phyloP scores from a whole-genome alignment of 2,329 filamentous ascomycete species.

The Diaporthe ampelina region DNA sequence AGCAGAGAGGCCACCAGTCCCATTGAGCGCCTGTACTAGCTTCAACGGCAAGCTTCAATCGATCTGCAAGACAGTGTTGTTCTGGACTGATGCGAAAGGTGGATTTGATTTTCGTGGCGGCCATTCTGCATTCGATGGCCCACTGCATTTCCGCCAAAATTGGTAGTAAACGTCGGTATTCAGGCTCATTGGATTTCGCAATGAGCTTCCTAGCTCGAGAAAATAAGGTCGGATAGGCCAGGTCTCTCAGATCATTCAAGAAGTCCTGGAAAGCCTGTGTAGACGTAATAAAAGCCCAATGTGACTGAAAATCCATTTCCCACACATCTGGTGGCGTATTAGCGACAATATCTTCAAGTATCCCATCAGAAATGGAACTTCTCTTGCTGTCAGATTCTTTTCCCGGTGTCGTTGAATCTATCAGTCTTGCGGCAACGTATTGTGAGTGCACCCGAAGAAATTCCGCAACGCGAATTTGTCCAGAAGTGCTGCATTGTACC shows the following conservation, averaged over 20 bases:
- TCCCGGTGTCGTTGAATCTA: not conserved
- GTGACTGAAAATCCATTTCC: not conserved
- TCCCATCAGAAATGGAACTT: not conserved
- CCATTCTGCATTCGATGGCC: not conserved
- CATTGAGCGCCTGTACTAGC: not conserved
- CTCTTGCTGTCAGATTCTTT: not conserved
- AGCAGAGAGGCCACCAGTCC: conserved; percentile 5
- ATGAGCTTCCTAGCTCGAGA: conserved; percentile 2
- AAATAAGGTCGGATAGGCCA: not conserved
- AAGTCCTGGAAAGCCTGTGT: not conserved
- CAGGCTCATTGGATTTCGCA: not conserved
- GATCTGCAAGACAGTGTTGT: not conserved
- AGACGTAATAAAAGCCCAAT: not conserved
- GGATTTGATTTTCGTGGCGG: not conserved
- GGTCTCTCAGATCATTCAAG: not conserved
- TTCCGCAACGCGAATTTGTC: not conserved
- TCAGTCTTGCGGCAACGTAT: not conserved
- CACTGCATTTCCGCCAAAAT: not conserved
- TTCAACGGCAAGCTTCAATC: conserved; percentile 1
- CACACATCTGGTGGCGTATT: not conserved
- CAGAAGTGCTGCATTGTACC: not conserved
- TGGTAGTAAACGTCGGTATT: not conserved
- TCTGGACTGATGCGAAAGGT: not conserved
- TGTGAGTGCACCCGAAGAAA: not conserved
- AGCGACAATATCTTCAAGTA: conserved; percentile 1